Percentiles rank a stretch among this genome's conserved stretches.
phyloP scores from a whole-genome alignment of 2,329 filamentous ascomycete species.

The Phialophora expanda region DNA sequence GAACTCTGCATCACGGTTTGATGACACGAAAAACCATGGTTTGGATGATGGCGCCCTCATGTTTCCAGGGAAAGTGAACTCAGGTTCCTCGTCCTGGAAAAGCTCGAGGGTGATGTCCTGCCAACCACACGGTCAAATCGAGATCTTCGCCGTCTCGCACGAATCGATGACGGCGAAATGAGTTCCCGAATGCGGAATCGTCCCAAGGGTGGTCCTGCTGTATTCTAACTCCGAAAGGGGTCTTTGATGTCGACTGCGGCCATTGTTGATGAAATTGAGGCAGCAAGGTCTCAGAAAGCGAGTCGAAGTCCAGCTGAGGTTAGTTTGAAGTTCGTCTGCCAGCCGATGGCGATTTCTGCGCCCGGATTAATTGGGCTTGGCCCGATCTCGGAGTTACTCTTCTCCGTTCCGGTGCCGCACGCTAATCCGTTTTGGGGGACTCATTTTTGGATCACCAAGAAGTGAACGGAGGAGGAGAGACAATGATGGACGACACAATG shows the following conservation, averaged over 20 bases:
- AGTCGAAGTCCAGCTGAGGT: conserved; percentile 22
- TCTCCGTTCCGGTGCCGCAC: neutral
- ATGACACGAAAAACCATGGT: conserved; percentile 27
- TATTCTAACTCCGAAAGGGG: neutral
- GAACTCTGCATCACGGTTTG: conserved; percentile 30
- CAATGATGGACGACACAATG: neutral
- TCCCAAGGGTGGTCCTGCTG: neutral
- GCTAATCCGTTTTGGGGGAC: neutral
- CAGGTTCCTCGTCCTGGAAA: conserved; percentile 13
- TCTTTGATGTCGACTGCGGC: neutral
- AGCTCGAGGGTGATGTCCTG: conserved; percentile 1
- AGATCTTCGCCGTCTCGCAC: neutral
- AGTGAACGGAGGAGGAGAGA: neutral
- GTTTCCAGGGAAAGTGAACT: conserved; percentile 16
- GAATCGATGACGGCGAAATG: neutral
- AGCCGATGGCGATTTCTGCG: conserved; percentile 21
- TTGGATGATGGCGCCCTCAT: conserved; percentile 26
- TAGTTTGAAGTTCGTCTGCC: conserved; percentile 16
- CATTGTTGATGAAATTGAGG: conserved; percentile 12
- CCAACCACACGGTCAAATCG: neutral
- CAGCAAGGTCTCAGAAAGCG: conserved; percentile 15
- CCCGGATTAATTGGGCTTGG: conserved; percentile 16
- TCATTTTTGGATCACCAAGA: neutral
- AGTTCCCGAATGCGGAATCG: neutral
- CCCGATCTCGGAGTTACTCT: conserved; percentile 4